These are phyloP conservation scores for Cymbidium sinense DNA, from an alignment of 106 monocot species.

Conservation along the genomic window DNA sequence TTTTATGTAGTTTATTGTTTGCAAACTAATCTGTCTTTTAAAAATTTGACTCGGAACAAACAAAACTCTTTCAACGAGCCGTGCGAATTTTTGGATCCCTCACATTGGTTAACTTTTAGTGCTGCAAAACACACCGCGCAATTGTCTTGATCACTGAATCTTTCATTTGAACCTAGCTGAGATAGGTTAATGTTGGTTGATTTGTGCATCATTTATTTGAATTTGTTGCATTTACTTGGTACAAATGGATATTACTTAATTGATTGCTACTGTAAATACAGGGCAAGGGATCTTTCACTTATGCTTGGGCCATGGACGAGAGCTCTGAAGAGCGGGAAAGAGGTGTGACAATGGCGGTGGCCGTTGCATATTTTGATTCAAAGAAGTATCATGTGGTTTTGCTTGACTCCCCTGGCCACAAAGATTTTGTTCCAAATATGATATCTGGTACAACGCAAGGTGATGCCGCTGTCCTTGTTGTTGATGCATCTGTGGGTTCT, in stretches of 20 bases:
- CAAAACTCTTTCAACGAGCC: too few species aligned
- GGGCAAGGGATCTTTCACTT: constrained; percentile 98
- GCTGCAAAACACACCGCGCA: not conserved
- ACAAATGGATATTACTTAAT: not conserved
- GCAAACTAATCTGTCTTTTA: too few species aligned
- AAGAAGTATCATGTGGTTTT: constrained; percentile 81
- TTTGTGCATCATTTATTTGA: not conserved
- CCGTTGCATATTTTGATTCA: constrained; percentile 82
- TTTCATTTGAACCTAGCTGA: not conserved
- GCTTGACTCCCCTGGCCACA: constrained; percentile 95
- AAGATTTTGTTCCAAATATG: constrained; percentile 96
- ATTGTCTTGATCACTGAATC: not conserved
- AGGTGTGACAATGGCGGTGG: constrained; percentile 94
- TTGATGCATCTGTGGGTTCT: constrained; percentile 78
- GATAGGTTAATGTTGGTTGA: not conserved
- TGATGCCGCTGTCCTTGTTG: constrained; percentile 91
- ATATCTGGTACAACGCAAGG: constrained; percentile 95
- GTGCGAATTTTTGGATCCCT: too few species aligned
- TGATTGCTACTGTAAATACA: constrained; percentile 15
- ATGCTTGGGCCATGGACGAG: constrained; percentile 99
- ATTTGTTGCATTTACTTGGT: not conserved
- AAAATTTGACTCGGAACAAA: too few species aligned
- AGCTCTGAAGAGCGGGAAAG: constrained; percentile 91
- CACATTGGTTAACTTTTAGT: too few species aligned
- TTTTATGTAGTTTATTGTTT: too few species aligned